Conservation (phyloP, 192 early-diverging fungal species). For the Lobulomyces angularis region DNA sequence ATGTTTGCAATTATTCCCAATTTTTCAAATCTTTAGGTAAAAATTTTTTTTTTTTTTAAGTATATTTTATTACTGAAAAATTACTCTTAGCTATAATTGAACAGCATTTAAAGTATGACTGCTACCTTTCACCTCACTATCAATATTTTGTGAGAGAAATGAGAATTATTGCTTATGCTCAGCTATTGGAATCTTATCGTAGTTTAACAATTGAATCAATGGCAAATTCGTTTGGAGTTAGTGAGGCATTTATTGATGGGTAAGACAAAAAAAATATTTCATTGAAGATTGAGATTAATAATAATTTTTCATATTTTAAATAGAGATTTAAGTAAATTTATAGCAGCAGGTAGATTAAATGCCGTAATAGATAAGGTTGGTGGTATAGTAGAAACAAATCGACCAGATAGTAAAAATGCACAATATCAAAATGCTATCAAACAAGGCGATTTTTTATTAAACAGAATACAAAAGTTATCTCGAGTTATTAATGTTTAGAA, state of each 20-base stretch:
- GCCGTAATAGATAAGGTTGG: slow-evolving; percentile 99
- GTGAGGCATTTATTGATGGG: slow-evolving; percentile 86
- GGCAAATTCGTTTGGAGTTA: slow-evolving; percentile 93
- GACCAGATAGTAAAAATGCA: slow-evolving; percentile 96
- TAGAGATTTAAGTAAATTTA: slow-evolving; percentile 86
- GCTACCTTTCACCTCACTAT: slow-evolving; percentile 76
- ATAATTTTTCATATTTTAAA: background rate
- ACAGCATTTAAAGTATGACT: slow-evolving; percentile 54
- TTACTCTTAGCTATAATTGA: slow-evolving; percentile 59
- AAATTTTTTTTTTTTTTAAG: background rate
- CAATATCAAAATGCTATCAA: slow-evolving; percentile 96
- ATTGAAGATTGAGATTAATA: background rate
- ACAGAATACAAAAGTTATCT: slow-evolving; percentile 89
- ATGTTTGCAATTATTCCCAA: slow-evolving; percentile 82
- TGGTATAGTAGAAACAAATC: slow-evolving; percentile 93
- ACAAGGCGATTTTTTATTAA: slow-evolving; percentile 89
- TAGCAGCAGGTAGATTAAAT: slow-evolving; percentile 90
- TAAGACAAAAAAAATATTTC: slow-evolving; percentile 20
- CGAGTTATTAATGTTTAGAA: slow-evolving; percentile 86
- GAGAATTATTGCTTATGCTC: slow-evolving; percentile 93
- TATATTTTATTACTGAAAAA: slow-evolving; percentile 1
- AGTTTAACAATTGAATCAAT: slow-evolving; percentile 88
- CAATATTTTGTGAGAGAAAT: slow-evolving; percentile 95
- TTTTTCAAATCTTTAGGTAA: slow-evolving; percentile 80
- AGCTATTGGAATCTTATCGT: slow-evolving; percentile 88